Evolutionary conservation across 441 rosid species (phyloP).

Genomic region (Pelargonium citronellum): DNA sequence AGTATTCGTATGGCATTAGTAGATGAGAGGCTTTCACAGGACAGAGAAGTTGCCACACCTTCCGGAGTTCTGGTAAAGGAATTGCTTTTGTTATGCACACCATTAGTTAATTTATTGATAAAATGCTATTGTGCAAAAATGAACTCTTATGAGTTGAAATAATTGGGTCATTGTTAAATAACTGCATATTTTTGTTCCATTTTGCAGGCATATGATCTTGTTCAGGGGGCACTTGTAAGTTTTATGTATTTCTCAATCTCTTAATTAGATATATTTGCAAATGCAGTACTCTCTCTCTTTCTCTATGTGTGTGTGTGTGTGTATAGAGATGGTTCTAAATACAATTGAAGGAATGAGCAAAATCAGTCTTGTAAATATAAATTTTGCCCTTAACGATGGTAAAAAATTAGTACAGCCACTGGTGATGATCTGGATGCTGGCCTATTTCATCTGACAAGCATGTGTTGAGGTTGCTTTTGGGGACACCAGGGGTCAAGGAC

Average conservation of each 20-base stretch:
- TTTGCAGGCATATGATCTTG: conserved; percentile 77
- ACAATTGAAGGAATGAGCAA: too few species aligned
- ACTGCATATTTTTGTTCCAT: not conserved
- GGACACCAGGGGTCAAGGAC: too few species aligned
- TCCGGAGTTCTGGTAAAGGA: conserved; percentile 52
- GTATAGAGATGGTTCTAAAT: too few species aligned
- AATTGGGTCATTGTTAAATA: not conserved
- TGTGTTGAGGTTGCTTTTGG: too few species aligned
- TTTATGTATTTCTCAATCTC: conserved; percentile 11
- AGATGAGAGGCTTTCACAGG: conserved; percentile 50
- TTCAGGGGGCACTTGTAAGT: conserved; percentile 88
- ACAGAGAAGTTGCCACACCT: conserved; percentile 37
- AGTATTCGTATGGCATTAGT: conserved; percentile 56
- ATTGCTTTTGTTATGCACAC: not conserved
- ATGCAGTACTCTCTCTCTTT: too few species aligned
- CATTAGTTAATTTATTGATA: not conserved
- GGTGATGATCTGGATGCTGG: too few species aligned
- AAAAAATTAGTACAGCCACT: too few species aligned
- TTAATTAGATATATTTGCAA: not conserved
- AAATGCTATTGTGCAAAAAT: not conserved
- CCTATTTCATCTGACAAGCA: too few species aligned
- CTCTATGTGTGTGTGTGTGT: too few species aligned
- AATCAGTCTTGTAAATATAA: too few species aligned
- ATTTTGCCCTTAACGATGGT: too few species aligned
- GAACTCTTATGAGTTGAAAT: not conserved